A percentile compares a stretch with the other conserved stretches of the same genome.
Evolutionary conservation across 129 eudicot species (phyloP).

Genomic region (Flaveria brownii): DNA sequence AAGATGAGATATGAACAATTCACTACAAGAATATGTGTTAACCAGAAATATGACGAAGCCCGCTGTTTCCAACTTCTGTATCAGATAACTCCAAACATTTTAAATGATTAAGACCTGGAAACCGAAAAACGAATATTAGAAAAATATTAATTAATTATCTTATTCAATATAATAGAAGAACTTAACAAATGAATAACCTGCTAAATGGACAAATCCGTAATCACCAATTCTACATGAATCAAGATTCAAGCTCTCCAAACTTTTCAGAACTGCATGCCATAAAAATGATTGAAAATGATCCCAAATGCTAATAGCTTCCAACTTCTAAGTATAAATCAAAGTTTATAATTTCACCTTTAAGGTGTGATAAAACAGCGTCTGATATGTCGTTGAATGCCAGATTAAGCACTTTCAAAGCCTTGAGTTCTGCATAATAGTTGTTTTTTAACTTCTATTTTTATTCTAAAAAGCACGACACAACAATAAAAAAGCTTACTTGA

Average conservation of each 20-base stretch:
- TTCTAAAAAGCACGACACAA: neutral
- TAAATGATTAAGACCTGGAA: conserved; percentile 62
- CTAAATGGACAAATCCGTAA: conserved; percentile 64
- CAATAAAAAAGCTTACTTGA: conserved; percentile 50
- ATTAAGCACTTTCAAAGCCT: conserved; percentile 73
- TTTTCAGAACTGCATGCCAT: conserved; percentile 49
- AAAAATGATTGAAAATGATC: neutral
- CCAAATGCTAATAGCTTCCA: neutral
- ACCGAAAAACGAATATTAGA: conserved; percentile 10
- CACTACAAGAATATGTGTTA: conserved; percentile 13
- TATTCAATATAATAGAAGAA: neutral
- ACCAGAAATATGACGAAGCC: conserved; percentile 85
- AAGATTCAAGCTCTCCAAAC: conserved; percentile 90
- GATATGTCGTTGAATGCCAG: conserved; percentile 87
- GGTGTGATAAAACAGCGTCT: conserved; percentile 70
- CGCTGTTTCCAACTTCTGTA: conserved; percentile 89
- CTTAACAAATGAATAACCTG: conserved; percentile 48
- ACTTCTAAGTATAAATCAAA: neutral
- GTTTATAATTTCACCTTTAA: conserved; percentile 56
- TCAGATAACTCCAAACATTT: conserved; percentile 89
- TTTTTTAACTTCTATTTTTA: neutral
- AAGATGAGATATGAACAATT: conserved; percentile 4
- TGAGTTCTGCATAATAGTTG: conserved; percentile 45
- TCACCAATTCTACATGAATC: conserved; percentile 87
- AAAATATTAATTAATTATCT: neutral